phyloP scores from a whole-genome alignment of 176 grass and related monocot species.

The Musa troglodytarum region DNA sequence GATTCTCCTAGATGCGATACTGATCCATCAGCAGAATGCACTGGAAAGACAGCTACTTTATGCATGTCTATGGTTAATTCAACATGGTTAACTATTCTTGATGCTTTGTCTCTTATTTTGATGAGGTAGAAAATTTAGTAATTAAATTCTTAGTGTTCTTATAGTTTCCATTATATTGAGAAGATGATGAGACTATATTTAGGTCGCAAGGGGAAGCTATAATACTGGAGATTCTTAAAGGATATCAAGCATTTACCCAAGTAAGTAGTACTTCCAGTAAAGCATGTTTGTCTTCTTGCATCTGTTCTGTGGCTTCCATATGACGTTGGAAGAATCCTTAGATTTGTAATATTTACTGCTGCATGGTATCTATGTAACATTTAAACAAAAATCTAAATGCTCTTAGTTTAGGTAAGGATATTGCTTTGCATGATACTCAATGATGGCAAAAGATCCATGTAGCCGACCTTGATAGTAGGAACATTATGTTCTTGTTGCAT shows the following conservation, averaged over 20 bases:
- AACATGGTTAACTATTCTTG: conserved; percentile 97
- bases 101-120: conserved; percentile 92
- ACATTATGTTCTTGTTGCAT: neutral
- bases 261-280: conserved; percentile 11
- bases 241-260: conserved; percentile 97
- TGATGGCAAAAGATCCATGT: too few species aligned
- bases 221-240: conserved; percentile 99
- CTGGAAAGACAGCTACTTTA: conserved; percentile 61
- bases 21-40: conserved; percentile 37
- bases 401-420: too few species aligned
- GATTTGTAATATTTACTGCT: too few species aligned
- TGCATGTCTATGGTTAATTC: conserved; percentile 84
- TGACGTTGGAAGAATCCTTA: neutral
- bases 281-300: neutral
- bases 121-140: conserved; percentile 30
- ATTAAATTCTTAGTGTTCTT: conserved; percentile 18
- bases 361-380: too few species aligned
- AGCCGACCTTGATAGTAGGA: too few species aligned
- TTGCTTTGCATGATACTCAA: too few species aligned
- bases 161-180: conserved; percentile 20
- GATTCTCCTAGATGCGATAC: conserved; percentile 82
- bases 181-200: conserved; percentile 27
- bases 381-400: too few species aligned
- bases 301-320: neutral
- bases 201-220: conserved; percentile 98